Base-by-base conservation (phyloP, 805 yeast genomes). In the Pichia exigua region DNA sequence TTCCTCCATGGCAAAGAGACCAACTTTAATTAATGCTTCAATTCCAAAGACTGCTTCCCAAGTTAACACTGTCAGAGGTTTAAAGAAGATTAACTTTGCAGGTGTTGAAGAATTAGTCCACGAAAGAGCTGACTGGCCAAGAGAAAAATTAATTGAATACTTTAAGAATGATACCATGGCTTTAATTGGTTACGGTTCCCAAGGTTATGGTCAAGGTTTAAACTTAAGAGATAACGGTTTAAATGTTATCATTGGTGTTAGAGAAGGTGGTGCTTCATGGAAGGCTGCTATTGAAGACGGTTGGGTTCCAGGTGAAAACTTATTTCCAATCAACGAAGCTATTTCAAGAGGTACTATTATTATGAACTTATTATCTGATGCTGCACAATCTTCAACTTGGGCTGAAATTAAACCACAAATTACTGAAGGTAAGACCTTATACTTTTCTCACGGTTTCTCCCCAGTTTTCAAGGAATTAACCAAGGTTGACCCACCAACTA, bases 371-470 rank as follows among this genome's bases (percentile, higher is more conserved):
- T 82, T 94, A 67, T 91, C 98, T 51, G 99, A 94, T 71, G 99
- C 99, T 70, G 98, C 99, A 65, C 99, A 94, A 81, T 89, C 97
- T 62, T 98, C 95, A 80, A 94, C 99, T 63, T 94, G 99, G 99
- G 60, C 78, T 44, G 61, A 80, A 55, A 74, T 94, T 72, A 83
- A 84, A 77, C 98, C 99, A 60, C 79, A 85, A 76, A 77, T 94
- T 73, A 92, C 97, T 70, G 85, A 88, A 80, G 98, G 90, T 66
- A 92, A 94, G 84, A 94, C 99, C 62, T 81, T 94, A 69, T 94
- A 94, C 88, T 94, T 94, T 81, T 87, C 99, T 59, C 99, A 94
- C 79, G 99, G 99, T 71, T 94, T 94, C 88, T 91, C 97, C 52
- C 98, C 98, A 69, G 97, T 94, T 57, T 94, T 94, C 92, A 89